Percentiles rank a stretch among this genome's conserved stretches.
phyloP scores from a whole-genome alignment of 257 asterid species.

The Cinchona pubescens region DNA sequence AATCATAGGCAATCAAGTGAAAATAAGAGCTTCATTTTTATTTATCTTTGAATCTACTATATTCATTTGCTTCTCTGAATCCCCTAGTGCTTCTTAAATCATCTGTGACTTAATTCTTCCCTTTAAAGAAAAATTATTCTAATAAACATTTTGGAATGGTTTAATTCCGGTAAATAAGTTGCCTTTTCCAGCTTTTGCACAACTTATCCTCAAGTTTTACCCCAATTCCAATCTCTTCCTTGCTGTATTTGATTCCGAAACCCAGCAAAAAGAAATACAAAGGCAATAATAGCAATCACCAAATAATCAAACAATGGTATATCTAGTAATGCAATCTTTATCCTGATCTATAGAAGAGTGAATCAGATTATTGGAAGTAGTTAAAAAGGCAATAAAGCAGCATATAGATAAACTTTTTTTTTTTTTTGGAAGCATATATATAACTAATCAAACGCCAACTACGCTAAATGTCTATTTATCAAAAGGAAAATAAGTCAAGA shows the following conservation, averaged over 20 bases:
- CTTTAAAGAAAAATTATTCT: neutral
- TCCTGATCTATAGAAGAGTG: neutral
- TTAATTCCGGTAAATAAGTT: neutral
- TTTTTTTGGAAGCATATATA: neutral
- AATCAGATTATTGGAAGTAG: neutral
- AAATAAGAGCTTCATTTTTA: neutral
- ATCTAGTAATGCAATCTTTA: neutral
- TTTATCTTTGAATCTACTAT: neutral
- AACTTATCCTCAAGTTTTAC: neutral
- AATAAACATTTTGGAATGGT: neutral
- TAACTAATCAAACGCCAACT: no score
- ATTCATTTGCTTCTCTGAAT: neutral
- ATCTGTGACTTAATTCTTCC: neutral
- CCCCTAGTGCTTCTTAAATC: neutral
- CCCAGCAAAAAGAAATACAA: neutral
- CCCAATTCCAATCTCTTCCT: neutral
- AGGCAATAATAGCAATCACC: neutral
- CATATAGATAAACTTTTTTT: no score
- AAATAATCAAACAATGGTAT: neutral
- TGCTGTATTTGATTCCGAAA: neutral
- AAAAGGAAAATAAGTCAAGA: neutral
- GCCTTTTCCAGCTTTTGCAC: neutral
- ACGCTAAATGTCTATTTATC: neutral
- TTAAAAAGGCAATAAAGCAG: neutral
- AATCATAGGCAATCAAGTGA: neutral